Conservation (phyloP, 345 rosid genomes). For the Populus davidiana region DNA sequence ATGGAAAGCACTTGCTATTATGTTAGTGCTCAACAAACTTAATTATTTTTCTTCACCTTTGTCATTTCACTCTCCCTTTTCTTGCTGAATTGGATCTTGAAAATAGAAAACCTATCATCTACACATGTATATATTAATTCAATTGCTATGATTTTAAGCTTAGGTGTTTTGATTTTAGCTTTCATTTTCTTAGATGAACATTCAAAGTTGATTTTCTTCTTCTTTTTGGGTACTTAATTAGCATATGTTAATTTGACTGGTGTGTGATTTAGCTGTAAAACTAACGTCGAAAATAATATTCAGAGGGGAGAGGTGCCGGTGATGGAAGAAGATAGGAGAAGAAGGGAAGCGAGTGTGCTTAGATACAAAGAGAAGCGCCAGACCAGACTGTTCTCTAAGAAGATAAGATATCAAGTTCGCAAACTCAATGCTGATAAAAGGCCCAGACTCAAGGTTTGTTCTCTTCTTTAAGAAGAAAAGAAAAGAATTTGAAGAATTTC, state of each 20-base stretch:
- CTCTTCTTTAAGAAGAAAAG: neutral
- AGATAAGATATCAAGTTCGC: constrained; percentile 76
- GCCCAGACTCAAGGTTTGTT: constrained; percentile 62
- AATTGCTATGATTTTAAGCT: no score
- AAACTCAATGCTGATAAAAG: constrained; percentile 79
- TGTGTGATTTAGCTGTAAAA: neutral
- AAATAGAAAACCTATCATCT: neutral
- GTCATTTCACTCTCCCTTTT: constrained; percentile 9
- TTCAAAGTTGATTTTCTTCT: neutral
- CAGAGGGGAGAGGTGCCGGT: constrained; percentile 69
- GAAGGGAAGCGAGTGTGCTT: constrained; percentile 76
- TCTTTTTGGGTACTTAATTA: neutral
- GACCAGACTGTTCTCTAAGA: constrained; percentile 65
- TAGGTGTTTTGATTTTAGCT: neutral
- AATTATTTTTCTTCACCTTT: neutral
- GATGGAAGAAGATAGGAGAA: constrained; percentile 60
- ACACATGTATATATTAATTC: neutral
- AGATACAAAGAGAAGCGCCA: constrained; percentile 78
- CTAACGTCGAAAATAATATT: neutral
- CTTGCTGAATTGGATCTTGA: neutral
- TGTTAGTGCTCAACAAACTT: constrained; percentile 36
- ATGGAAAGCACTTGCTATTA: constrained; percentile 30
- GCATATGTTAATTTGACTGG: neutral
- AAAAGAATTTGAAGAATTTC: no score
- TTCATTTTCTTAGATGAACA: neutral